Evolutionary conservation across 768 basidiomycete genomes (phyloP), one percentile per base, ranked within the genome.

Genomic region (Suillus variegatus): DNA sequence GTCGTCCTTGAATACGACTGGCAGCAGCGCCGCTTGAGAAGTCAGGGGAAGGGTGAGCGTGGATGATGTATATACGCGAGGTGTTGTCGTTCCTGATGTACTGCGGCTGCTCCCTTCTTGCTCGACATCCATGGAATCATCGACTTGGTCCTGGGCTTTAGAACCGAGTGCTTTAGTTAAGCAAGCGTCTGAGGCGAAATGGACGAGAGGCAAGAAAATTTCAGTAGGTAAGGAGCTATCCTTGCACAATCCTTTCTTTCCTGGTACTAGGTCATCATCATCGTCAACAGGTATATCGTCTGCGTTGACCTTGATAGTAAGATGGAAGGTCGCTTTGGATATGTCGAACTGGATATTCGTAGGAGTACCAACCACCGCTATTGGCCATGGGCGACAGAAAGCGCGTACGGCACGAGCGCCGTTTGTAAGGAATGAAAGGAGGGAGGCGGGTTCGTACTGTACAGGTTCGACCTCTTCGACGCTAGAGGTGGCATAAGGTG

Each of bases 131-230:
- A 60, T 28, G 7, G 4, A 38, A n/a, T 51, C 64, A 14, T 66
- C 64, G 0, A 60, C 67, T 18, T 25, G 18, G 18, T 63, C 61
- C 32, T 36, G 28, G 3, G 14, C 14, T 3, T 49, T 52, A 0
- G 22, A 44, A 4, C 43, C 69, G 4, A 67, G 40, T 0, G 75
- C 66, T 43, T 71, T 68, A 25, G 73, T 69, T 38, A 77, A 73
- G 44, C 73, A 73, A 55, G 22, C 64, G 25, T 80, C 77, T 66
- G 83, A 82, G 4, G 90, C 93, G 74, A 88, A 99, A 74, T 99
- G 97, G 22, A 97, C 89, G 58, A 94, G 82, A 6, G 97, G 97
- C 1, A 99, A 75, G 74, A 85, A 99, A 25, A 99, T 88, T 82
- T 97, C 97, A 22, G 95, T 98, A n/a, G 88, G 84, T 1, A 86